Percentiles rank a stretch among this genome's conserved stretches.
Evolutionary conservation across 2,329 filamentous ascomycete genomes (phyloP).

Genomic region (Diaporthe sp.): DNA sequence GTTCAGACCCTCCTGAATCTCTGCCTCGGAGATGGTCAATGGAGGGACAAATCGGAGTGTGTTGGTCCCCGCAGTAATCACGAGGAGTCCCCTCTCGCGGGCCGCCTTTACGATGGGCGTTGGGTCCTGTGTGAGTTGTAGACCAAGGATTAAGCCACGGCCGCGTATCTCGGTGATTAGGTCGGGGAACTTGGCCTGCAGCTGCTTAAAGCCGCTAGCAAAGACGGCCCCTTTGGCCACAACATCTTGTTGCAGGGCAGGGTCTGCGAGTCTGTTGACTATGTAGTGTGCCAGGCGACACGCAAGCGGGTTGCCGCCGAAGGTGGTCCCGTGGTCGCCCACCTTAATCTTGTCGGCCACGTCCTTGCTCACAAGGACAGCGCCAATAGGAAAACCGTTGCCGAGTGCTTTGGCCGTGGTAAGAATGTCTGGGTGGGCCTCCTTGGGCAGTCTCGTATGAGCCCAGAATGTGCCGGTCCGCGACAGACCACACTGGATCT

Average conservation of each 20-base stretch:
- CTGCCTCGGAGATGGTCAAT: constrained; percentile 81
- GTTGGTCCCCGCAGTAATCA: constrained; percentile 95
- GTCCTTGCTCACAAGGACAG: constrained; percentile 71
- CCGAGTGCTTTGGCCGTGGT: constrained; percentile 96
- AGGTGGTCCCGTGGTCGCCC: constrained; percentile 92
- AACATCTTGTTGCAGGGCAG: constrained; percentile 78
- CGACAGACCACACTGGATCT: constrained; percentile 94
- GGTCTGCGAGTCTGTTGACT: constrained; percentile 79
- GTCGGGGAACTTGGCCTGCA: constrained; percentile 69
- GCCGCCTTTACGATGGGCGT: constrained; percentile 84
- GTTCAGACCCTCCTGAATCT: constrained; percentile 82
- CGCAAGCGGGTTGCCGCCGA: constrained; percentile 91
- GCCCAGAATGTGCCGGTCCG: constrained; percentile 94
- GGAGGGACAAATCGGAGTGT: constrained; percentile 93
- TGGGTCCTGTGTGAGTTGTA: constrained; percentile 84
- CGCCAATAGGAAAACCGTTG: constrained; percentile 96
- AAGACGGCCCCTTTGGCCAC: constrained; percentile 71
- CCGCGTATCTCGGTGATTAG: constrained; percentile 85
- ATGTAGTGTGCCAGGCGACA: constrained; percentile 89
- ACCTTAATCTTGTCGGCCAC: constrained; percentile 76
- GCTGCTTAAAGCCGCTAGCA: constrained; percentile 58
- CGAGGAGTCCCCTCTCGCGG: constrained; percentile 85
- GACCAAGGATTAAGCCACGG: constrained; percentile 84
- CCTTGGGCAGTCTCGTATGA: constrained; percentile 78
- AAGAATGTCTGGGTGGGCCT: constrained; percentile 92